Conservation (phyloP, 305 asterid genomes). For the Rubia peregrina region DNA sequence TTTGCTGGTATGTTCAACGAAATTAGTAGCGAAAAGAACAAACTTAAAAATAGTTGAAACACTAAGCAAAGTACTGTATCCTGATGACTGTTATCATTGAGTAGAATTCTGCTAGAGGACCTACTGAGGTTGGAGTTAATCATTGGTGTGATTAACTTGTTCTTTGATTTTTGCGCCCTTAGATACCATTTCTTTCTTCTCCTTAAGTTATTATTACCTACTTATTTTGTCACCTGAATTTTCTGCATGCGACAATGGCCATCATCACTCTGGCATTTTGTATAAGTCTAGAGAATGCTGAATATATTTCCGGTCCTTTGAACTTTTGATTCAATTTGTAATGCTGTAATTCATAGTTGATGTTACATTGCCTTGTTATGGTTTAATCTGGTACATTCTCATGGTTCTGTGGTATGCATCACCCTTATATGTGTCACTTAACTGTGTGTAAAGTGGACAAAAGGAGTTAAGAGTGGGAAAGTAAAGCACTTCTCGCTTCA, state of each 20-base stretch:
- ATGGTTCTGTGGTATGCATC: not conserved
- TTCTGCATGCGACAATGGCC: not conserved
- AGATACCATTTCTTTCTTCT: not conserved
- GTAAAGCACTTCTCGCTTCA: too few species aligned
- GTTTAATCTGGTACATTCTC: not conserved
- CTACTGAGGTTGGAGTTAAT: not conserved
- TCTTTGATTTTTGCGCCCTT: not conserved
- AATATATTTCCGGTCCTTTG: not conserved
- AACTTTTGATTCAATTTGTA: not conserved
- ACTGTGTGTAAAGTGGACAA: too few species aligned
- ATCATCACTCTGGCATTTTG: not conserved
- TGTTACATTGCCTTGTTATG: not conserved
- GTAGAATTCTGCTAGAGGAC: not conserved
- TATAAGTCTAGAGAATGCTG: not conserved
- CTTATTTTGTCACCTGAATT: too few species aligned
- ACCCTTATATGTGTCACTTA: too few species aligned
- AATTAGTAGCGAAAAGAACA: too few species aligned
- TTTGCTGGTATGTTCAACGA: too few species aligned
- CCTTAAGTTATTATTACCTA: too few species aligned
- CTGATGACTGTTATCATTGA: not conserved
- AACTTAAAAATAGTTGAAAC: not conserved
- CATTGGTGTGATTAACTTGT: not conserved
- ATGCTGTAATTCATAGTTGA: not conserved
- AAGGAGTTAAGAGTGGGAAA: too few species aligned
- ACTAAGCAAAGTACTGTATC: not conserved